Evolutionary conservation across 176 grass and related monocot species (phyloP).

Genomic region (Zoysia japonica): DNA sequence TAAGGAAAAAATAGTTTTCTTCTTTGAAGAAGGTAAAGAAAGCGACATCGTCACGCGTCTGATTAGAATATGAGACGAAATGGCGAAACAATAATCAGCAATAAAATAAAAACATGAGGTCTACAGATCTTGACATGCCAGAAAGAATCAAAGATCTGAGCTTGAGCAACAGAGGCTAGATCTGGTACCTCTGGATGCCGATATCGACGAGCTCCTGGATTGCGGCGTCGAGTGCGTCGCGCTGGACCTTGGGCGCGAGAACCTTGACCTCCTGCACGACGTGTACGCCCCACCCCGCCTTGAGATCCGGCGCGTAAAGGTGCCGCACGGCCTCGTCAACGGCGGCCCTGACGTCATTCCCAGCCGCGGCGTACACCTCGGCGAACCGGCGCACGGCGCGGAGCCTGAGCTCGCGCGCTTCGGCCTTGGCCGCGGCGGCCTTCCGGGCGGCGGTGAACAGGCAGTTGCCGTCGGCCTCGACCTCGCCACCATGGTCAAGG

Average conservation of each 20-base stretch:
- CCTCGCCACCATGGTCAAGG: conserved; percentile 85
- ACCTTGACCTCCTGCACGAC: conserved; percentile 94
- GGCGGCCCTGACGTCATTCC: conserved; percentile 25
- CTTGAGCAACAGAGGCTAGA: background rate
- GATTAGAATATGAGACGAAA: background rate
- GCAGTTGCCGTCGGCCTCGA: conserved; percentile 93
- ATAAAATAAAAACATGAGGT: background rate
- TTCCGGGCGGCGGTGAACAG: conserved; percentile 76
- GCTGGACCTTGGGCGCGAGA: conserved; percentile 66
- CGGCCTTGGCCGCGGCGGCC: conserved; percentile 59
- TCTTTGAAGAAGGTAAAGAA: too few relatives aligned
- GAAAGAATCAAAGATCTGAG: conserved; percentile 5
- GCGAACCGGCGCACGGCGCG: conserved; percentile 60
- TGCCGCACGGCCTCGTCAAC: conserved; percentile 67
- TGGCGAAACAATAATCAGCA: background rate
- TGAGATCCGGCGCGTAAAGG: conserved; percentile 91
- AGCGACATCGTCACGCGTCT: too few relatives aligned
- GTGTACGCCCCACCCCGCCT: conserved; percentile 87
- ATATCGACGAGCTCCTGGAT: conserved; percentile 81
- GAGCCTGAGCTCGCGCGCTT: conserved; percentile 66
- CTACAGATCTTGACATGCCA: background rate
- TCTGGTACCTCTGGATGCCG: conserved; percentile 73
- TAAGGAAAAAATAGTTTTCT: too few relatives aligned
- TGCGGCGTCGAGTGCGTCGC: conserved; percentile 55
- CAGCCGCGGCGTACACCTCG: conserved; percentile 50